Conservation (phyloP, 2,329 filamentous ascomycete genomes). For the Trichoderma sp. region DNA sequence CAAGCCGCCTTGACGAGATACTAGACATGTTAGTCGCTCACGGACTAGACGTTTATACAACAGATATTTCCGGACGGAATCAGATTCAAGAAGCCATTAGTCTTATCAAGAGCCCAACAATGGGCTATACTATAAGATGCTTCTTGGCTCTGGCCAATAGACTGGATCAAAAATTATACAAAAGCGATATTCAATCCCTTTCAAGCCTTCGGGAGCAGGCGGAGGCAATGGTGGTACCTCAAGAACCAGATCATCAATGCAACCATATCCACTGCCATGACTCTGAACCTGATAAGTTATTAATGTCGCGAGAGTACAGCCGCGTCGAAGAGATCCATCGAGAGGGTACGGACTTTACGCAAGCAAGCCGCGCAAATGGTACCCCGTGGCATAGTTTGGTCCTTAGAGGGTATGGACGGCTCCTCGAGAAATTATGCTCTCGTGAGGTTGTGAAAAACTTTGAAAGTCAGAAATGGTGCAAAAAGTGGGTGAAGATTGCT, state of each 20-base stretch:
- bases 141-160: background rate
- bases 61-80: background rate
- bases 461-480: background rate
- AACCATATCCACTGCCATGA: background rate
- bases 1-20: constrained; percentile 23
- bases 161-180: background rate
- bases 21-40: constrained; percentile 25
- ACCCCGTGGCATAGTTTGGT: background rate
- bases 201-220: background rate
- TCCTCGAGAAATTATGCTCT: background rate
- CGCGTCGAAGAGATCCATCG: background rate
- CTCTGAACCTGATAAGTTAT: background rate
- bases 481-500: no score
- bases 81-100: background rate
- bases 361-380: background rate
- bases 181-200: background rate
- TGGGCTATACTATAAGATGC: background rate
- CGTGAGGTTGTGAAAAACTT: background rate
- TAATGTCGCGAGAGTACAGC: background rate
- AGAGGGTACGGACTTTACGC: background rate
- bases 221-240: background rate
- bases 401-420: background rate
- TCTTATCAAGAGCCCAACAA: background rate
- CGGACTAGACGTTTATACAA: constrained; percentile 15
- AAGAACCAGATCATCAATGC: background rate